Percentiles rank a stretch among this genome's conserved stretches.
phyloP scores from a whole-genome alignment of 1,139 yeast species.

The Trichomonascaceae sp. region DNA sequence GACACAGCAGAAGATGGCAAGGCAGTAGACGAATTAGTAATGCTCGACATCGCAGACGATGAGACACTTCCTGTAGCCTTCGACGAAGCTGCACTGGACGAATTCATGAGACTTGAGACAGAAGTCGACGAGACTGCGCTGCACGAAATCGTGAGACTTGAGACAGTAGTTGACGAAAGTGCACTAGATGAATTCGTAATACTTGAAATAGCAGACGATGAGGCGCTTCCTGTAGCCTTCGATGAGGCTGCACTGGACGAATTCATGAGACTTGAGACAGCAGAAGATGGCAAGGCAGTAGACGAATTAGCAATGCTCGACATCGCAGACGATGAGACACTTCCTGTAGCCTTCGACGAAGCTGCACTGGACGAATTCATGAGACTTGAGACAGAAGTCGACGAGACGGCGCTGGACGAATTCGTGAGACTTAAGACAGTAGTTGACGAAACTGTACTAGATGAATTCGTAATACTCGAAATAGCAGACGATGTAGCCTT shows the following conservation, averaged over 20 bases:
- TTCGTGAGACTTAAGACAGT: not conserved
- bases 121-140: no score
- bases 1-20: not conserved
- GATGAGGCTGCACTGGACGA: constrained; percentile 7
- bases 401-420: not conserved
- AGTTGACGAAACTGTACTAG: not conserved
- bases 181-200: no score
- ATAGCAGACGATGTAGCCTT: not conserved
- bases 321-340: not conserved
- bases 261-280: not conserved
- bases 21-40: not conserved
- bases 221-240: no score
- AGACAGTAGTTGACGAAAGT: no score
- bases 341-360: not conserved
- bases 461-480: not conserved
- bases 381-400: not conserved
- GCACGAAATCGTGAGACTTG: no score
- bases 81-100: not conserved
- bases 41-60: not conserved
- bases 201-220: no score
- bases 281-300: not conserved
- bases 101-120: no score
- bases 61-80: not conserved
- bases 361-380: not conserved
- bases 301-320: not conserved